phyloP scores from a whole-genome alignment of 495 filamentous ascomycete genomes.

The Baudoinia panamericana region DNA sequence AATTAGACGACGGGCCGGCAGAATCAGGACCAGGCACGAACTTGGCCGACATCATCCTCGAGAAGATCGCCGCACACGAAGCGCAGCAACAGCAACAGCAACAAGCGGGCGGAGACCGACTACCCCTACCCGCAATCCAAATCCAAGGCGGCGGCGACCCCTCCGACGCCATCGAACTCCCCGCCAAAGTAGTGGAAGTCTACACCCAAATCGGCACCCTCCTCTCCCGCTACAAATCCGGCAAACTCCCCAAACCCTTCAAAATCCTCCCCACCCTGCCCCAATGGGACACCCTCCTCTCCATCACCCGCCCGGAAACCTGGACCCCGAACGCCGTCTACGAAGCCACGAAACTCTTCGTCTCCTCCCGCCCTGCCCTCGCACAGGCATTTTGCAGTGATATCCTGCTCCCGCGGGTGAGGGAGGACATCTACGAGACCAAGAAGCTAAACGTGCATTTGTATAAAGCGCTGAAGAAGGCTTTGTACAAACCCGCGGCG shows the following conservation, averaged over 20 bases:
- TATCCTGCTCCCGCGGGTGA: conserved; percentile 73
- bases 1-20: conserved; percentile 34
- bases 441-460: conserved; percentile 92
- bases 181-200: conserved; percentile 84
- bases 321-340: conserved; percentile 85
- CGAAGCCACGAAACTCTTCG: conserved; percentile 78
- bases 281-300: conserved; percentile 76
- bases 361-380: conserved; percentile 60
- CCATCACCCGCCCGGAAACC: conserved; percentile 62
- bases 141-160: conserved; percentile 36
- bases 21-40: conserved; percentile 52
- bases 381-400: conserved; percentile 69
- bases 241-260: conserved; percentile 90
- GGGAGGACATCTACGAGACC: conserved; percentile 72
- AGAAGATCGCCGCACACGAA: conserved; percentile 89
- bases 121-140: too few relatives aligned
- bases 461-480: conserved; percentile 83
- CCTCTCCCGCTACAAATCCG: conserved; percentile 84
- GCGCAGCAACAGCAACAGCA: conserved; percentile 40
- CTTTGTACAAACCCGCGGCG: conserved; percentile 85
- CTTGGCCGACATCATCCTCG: conserved; percentile 78
- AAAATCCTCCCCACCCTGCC: conserved; percentile 88
- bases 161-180: conserved; percentile 74
- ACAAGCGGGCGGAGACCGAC: too few relatives aligned
- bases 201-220: conserved; percentile 84